Percentiles rank a stretch among this genome's conserved stretches.
These are phyloP conservation scores for Pelargonium australe DNA, from an alignment of 441 rosid genomes.

Conservation along the genomic window DNA sequence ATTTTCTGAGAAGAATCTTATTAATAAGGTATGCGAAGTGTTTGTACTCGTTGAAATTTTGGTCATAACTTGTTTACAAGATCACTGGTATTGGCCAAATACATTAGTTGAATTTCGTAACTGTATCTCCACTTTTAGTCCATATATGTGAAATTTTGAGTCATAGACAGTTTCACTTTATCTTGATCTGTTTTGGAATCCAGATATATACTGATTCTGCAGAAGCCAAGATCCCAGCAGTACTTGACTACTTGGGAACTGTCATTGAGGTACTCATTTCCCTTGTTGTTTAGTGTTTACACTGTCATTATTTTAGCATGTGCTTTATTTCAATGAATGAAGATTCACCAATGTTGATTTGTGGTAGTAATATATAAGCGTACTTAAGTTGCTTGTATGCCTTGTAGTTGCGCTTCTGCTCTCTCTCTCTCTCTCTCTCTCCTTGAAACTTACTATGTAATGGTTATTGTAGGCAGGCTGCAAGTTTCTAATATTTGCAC, in stretches of 20 bases:
- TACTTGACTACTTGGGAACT: conserved; percentile 75
- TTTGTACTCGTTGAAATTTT: neutral
- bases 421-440: too few relatives aligned
- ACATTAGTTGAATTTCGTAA: neutral
- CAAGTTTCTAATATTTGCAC: conserved; percentile 93
- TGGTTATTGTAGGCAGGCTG: conserved; percentile 76
- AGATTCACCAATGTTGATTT: conserved; percentile 13
- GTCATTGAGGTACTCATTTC: conserved; percentile 60
- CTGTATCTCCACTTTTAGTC: neutral
- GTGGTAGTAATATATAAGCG: neutral
- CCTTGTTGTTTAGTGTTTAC: neutral
- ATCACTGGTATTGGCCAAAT: neutral
- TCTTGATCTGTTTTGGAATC: conserved; percentile 14
- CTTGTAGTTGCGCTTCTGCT: neutral
- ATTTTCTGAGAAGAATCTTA: conserved; percentile 70
- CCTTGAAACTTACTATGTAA: conserved; percentile 12
- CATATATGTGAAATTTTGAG: neutral
- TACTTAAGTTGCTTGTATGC: neutral
- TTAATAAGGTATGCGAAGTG: conserved; percentile 53
- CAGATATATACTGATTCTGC: conserved; percentile 95
- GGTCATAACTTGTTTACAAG: conserved; percentile 4
- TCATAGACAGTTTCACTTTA: neutral
- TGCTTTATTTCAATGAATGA: neutral
- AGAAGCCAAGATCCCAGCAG: conserved; percentile 89
- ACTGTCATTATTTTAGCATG: too few relatives aligned